Conservation (phyloP, 148 eudicot genomes). For the Diospyros lotus region DNA sequence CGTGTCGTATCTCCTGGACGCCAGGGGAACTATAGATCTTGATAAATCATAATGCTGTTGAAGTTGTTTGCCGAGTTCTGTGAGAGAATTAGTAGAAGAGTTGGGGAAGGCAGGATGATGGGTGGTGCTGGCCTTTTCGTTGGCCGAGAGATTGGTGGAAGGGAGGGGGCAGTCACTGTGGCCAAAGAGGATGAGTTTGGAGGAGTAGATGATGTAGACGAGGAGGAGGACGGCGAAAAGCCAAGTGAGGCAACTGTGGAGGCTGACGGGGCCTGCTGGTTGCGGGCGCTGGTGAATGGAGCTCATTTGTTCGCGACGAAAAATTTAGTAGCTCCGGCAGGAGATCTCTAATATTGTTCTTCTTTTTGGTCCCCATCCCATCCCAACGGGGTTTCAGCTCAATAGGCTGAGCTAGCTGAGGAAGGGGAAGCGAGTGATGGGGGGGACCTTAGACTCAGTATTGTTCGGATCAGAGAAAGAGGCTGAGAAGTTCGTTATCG, state of each 20-base stretch:
- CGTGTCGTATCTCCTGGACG: conserved; percentile 9
- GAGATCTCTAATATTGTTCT: background rate
- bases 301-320: background rate
- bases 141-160: background rate
- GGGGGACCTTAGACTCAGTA: conserved; percentile 17
- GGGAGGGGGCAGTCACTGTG: conserved; percentile 9
- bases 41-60: too few relatives aligned
- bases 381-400: too few relatives aligned
- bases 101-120: background rate
- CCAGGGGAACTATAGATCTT: too few relatives aligned
- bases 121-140: background rate
- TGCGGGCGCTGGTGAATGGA: conserved; percentile 5
- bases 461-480: conserved; percentile 23
- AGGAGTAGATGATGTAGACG: conserved; percentile 41
- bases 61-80: background rate
- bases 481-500: too few relatives aligned
- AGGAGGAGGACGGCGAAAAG: conserved; percentile 26
- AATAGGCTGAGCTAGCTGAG: background rate
- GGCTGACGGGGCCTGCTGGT: too few relatives aligned
- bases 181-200: conserved; percentile 30
- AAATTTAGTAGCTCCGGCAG: background rate
- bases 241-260: conserved; percentile 22
- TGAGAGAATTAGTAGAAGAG: background rate
- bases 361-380: too few relatives aligned
- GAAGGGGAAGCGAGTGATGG: conserved; percentile 16